Evolutionary conservation across 345 rosid genomes (phyloP).

Genomic region (Gossypium stocksii): DNA sequence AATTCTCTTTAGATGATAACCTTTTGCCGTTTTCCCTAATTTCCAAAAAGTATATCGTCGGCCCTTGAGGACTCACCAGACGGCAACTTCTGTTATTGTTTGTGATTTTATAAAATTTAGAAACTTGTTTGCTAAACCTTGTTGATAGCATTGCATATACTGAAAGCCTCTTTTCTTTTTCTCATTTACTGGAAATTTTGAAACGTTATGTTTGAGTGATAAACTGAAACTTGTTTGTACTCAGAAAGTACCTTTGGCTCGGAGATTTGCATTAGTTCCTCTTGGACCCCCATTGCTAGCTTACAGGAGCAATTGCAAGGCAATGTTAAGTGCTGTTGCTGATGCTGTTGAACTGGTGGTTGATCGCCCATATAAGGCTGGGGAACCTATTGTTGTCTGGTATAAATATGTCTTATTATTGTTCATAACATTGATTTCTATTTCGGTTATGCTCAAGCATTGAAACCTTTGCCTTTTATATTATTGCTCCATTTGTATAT

Average conservation of each 20-base stretch:
- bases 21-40: background rate
- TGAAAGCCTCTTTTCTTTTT: background rate
- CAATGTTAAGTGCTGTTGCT: slow-evolving; percentile 81
- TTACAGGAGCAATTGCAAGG: slow-evolving; percentile 86
- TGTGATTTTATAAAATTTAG: slow-evolving; percentile 4
- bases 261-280: slow-evolving; percentile 97
- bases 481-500: slow-evolving; percentile 6
- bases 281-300: slow-evolving; percentile 97
- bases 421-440: slow-evolving; percentile 13
- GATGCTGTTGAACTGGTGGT: slow-evolving; percentile 83
- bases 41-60: background rate
- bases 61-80: background rate
- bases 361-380: slow-evolving; percentile 81
- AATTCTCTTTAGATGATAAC: background rate
- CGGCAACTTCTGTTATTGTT: background rate
- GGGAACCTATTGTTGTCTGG: slow-evolving; percentile 92
- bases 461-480: slow-evolving; percentile 13
- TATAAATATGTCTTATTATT: slow-evolving; percentile 23
- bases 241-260: slow-evolving; percentile 94
- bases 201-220: slow-evolving; percentile 16
- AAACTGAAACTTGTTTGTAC: slow-evolving; percentile 18
- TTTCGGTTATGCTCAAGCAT: slow-evolving; percentile 21
- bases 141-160: slow-evolving; percentile 3
- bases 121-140: background rate
- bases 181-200: background rate